Base-by-base conservation (phyloP, 352 stramenopile genomes). In the Peronospora belbahrii region DNA sequence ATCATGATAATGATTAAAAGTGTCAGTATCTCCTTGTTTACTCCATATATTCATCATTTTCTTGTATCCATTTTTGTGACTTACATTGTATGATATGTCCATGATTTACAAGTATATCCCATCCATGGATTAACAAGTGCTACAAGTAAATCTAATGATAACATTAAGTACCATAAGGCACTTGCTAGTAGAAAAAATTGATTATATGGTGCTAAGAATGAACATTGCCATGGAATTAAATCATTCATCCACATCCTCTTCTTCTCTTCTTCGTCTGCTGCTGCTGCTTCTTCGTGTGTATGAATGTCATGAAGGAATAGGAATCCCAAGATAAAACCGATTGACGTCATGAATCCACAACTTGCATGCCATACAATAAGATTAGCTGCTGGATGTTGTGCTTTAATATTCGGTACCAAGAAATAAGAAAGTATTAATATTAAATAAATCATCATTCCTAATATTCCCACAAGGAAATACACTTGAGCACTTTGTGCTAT, bases 81-180 rank as follows among this genome's bases (percentile, higher is more conserved):
- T 27, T 67, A 89, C 80, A 90, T 85, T 22, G 55, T 78, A 34
- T 93, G 81, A 49, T 93, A 90, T 18, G 75, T 62, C 76, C 81
- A 86, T 10, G 78, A 69, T 48, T 93, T 93, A 70, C 80, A 88
- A 9, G 74, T 67, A 58, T 93, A 93, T 39, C 81, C 78, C 76
- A 90, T 90, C 81, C 81, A 90, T 5, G 81, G 81, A 52, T 93
- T 90, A 33, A 93, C 78, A 33, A 93, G 74, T 40, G 78, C 81
- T 46, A 93, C 74, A 14, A 93, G 71, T 42, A 93, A 67, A 51
- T 90, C 81, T 20, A 90, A 44, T 28, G 81, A 72, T 19, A 93
- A 68, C 81, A 90, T 93, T 38, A 90, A 60, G 56, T 90, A 90
- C 81, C 81, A 93, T 6, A 65, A 53, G n/a, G 46, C 65, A 30